Evolutionary conservation across 345 rosid genomes (phyloP), one percentile per base, ranked within the genome.

Genomic region (Euphorbia tirucalli): DNA sequence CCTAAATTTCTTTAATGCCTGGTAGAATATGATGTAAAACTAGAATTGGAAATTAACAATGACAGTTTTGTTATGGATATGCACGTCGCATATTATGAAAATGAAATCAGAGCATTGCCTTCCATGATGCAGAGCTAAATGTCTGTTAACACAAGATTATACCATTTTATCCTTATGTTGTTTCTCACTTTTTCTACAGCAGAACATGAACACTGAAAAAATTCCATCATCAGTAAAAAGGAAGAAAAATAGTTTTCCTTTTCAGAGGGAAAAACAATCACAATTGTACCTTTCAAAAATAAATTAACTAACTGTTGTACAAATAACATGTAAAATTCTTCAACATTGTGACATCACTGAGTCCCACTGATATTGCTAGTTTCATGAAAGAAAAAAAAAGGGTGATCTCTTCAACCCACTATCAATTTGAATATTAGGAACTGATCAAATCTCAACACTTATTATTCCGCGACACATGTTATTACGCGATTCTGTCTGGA

Each of bases 301-400:
- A 46, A 46, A 46, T 46, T 46, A 46, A 46, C 52, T 46, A 46
- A 46, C 3, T 46, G 52, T 46, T 46, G 18, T 46, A 46, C 52
- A 46, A 46, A 46, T 46, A 46, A 46, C 52, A 46, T 13, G 52
- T 46, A 46, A 46, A 46, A 46, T 13, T 41, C 16, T 46, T 16
- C 52, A 46, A 46, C 75, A 89, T 87, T n/a, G n/a, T 52, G 80
- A 79, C 50, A 75, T 65, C 69, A 63, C 79, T 0, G 79, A 77
- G 65, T 72, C 39, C 78, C 6, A 75, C 91, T 57, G 77, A 79
- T 37, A 70, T 79, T 50, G 74, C 87, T 39, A 24, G 65, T 32
- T 76, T 81, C 71, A 74, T 72, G 11, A 79, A 79, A 65, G 46
- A 55, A 1, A 46, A 16, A 46, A 46, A 46, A 46, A 46, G 52